Conservation (phyloP, 345 rosid genomes). For the Corymbia maculata region DNA sequence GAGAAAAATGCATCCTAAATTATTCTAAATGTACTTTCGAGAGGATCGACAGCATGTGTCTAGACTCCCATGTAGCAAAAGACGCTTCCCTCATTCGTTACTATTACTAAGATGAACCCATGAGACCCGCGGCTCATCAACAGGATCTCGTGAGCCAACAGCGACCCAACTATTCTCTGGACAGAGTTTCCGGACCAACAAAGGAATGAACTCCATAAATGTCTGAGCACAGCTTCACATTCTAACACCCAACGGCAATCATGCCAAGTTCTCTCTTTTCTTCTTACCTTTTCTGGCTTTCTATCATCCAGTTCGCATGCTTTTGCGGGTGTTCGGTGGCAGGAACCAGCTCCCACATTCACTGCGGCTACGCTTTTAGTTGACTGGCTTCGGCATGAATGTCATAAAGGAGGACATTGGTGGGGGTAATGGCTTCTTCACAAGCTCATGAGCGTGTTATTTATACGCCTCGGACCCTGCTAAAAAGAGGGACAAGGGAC, state of each 20-base stretch:
- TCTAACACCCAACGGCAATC: not conserved
- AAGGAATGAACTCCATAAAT: constrained; percentile 15
- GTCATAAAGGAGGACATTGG: not conserved
- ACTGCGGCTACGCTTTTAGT: constrained; percentile 18
- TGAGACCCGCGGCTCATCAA: constrained; percentile 5
- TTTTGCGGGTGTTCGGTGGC: constrained; percentile 14
- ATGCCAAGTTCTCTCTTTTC: not conserved
- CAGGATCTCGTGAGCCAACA: constrained; percentile 31
- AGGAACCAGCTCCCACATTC: constrained; percentile 13
- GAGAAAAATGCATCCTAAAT: not conserved
- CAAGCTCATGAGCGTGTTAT: not conserved
- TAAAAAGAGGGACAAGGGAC: not conserved
- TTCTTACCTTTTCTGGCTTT: not conserved
- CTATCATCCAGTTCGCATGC: not conserved
- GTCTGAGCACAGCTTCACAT: not conserved
- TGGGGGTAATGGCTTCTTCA: not conserved
- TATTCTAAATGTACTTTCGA: not conserved
- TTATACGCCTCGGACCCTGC: not conserved
- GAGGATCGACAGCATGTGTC: not conserved
- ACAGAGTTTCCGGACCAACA: not conserved
- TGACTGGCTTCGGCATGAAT: constrained; percentile 35
- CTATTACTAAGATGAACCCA: not conserved
- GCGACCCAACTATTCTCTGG: constrained; percentile 3
- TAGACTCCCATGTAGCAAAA: not conserved
- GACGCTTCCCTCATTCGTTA: not conserved